These are phyloP conservation scores for Gonium pectorale DNA, from an alignment of 139 green algal genomes.

Conservation along the genomic window DNA sequence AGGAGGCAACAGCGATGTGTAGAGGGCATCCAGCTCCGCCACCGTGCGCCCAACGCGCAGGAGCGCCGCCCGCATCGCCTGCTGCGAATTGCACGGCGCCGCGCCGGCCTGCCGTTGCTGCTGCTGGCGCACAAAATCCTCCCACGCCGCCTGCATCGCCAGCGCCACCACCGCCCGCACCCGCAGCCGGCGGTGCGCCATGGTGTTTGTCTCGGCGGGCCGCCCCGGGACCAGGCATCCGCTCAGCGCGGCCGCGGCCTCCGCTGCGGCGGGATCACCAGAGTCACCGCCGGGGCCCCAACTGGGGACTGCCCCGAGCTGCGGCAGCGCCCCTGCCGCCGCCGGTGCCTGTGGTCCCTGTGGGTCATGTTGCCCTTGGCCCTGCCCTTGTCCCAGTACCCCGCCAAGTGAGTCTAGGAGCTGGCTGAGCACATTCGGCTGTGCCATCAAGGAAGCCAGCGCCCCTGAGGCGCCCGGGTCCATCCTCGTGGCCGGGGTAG, in stretches of 20 bases:
- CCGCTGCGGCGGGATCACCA: neutral
- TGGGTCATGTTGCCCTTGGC: neutral
- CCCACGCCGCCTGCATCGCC: conserved; percentile 1
- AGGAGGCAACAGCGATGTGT: neutral
- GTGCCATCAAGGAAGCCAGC: no score
- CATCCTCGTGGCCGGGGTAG: neutral
- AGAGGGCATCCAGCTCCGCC: neutral
- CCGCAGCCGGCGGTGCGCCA: neutral
- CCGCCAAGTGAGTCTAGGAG: no score
- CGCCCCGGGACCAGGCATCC: neutral
- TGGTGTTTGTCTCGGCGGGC: neutral
- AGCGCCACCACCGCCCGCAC: conserved; percentile 6
- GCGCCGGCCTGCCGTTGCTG: neutral
- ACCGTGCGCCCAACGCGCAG: neutral
- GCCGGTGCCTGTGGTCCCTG: neutral
- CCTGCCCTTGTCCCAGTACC: no score
- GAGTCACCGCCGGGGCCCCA: no score
- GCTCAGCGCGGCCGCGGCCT: neutral
- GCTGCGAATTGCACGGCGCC: neutral
- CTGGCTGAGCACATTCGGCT: neutral
- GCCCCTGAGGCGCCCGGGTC: neutral
- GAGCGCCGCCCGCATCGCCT: neutral
- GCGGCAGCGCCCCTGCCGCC: no score
- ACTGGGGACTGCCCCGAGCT: no score
- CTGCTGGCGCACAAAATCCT: neutral